Conservation (phyloP, 495 filamentous ascomycete species). For the Trichoderma asperelloides region DNA sequence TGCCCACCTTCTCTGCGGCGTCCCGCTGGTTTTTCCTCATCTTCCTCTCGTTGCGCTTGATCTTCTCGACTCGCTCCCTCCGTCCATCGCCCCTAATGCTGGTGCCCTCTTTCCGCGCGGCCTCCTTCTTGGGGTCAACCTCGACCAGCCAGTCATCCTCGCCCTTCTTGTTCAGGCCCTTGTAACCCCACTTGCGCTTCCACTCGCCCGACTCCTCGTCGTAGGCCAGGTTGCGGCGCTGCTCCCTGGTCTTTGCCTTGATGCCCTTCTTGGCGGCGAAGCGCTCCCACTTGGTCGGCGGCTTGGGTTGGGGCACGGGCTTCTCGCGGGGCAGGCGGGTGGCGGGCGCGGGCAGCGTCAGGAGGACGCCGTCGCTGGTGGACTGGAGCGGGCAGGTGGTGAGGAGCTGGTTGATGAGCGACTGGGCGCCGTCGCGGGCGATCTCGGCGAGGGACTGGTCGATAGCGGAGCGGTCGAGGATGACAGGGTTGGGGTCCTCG, state of each 20-base stretch:
- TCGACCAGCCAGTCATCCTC: constrained; percentile 71
- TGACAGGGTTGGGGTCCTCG: constrained; percentile 72
- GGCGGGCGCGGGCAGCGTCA: constrained; percentile 59
- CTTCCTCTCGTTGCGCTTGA: constrained; percentile 61
- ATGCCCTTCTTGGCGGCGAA: constrained; percentile 97
- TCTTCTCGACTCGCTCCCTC: constrained; percentile 51
- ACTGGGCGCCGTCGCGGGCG: constrained; percentile 81
- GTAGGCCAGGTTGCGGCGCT: constrained; percentile 60
- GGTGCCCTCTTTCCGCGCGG: constrained; percentile 48
- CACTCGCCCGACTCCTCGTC: constrained; percentile 80
- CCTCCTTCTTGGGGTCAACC: constrained; percentile 70
- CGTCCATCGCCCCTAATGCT: constrained; percentile 53
- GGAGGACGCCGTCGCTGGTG: constrained; percentile 58
- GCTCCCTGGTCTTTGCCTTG: constrained; percentile 61
- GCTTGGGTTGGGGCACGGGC: constrained; percentile 68
- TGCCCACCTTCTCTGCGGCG: constrained; percentile 22
- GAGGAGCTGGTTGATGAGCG: constrained; percentile 79
- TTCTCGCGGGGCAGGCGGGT: constrained; percentile 81
- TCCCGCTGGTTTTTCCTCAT: constrained; percentile 58
- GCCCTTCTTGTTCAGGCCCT: constrained; percentile 72
- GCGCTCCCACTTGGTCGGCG: constrained; percentile 83
- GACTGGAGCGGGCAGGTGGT: constrained; percentile 67
- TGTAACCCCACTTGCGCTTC: constrained; percentile 88
- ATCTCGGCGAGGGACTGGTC: constrained; percentile 53
- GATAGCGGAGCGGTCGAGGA: constrained; percentile 32